Evolutionary conservation across 2,329 filamentous ascomycete genomes (phyloP).

Genomic region (Neonectria coccinea): DNA sequence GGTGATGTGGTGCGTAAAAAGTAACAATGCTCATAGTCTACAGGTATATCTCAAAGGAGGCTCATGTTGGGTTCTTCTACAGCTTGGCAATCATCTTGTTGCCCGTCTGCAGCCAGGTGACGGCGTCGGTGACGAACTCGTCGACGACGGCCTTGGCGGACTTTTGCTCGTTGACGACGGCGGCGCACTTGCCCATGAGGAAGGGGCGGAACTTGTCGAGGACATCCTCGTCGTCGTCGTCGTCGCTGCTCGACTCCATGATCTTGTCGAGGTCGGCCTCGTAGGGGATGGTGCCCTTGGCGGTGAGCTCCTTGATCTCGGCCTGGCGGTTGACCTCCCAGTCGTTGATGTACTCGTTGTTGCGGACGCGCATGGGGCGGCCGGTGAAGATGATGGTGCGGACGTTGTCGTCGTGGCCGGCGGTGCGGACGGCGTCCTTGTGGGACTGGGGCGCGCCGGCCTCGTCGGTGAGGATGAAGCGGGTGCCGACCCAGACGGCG

Average conservation of each 20-base stretch:
- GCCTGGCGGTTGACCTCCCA: slow-evolving; percentile 92
- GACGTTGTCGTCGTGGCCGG: slow-evolving; percentile 94
- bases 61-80: slow-evolving; percentile 55
- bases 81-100: slow-evolving; percentile 77
- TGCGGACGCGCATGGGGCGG: slow-evolving; percentile 91
- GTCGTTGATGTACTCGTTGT: slow-evolving; percentile 92
- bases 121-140: slow-evolving; percentile 89
- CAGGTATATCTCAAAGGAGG: slow-evolving; percentile 26
- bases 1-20: slow-evolving; percentile 22
- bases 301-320: slow-evolving; percentile 93
- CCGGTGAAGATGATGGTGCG: slow-evolving; percentile 99
- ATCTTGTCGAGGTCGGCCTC: slow-evolving; percentile 94
- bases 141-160: slow-evolving; percentile 91
- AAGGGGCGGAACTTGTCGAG: slow-evolving; percentile 93
- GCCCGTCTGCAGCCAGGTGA: slow-evolving; percentile 75
- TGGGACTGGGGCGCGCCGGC: slow-evolving; percentile 93
- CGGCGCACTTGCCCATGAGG: slow-evolving; percentile 97
- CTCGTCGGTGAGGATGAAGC: slow-evolving; percentile 94
- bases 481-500: slow-evolving; percentile 96
- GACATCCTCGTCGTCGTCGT: slow-evolving; percentile 79
- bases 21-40: slow-evolving; percentile 42
- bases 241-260: slow-evolving; percentile 70
- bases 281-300: slow-evolving; percentile 91
- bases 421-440: slow-evolving; percentile 93
- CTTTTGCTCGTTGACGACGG: slow-evolving; percentile 94